Percentiles rank a stretch among this genome's conserved stretches.
Evolutionary conservation across 768 basidiomycete genomes (phyloP).

Genomic region (Stropharia rugosoannulata): DNA sequence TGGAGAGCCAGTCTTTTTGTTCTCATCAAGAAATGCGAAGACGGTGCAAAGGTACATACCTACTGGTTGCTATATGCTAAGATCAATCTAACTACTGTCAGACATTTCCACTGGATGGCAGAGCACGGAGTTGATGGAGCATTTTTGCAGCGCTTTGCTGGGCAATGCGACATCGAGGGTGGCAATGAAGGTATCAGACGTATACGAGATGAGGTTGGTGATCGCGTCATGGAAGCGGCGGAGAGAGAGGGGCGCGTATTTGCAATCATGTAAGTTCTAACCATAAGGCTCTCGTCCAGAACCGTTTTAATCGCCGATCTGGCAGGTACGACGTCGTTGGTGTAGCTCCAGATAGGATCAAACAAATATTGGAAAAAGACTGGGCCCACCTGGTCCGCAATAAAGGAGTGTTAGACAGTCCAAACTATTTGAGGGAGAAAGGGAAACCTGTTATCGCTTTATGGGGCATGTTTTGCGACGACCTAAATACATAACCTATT

Average conservation of each 20-base stretch:
- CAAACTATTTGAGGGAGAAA: conserved; percentile 70
- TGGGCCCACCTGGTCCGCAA: conserved; percentile 70
- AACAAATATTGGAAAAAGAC: conserved; percentile 64
- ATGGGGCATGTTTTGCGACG: conserved; percentile 49
- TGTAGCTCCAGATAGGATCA: conserved; percentile 70
- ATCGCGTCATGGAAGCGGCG: conserved; percentile 71
- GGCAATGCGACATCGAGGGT: conserved; percentile 59
- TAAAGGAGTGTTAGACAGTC: conserved; percentile 64
- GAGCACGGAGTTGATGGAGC: conserved; percentile 77
- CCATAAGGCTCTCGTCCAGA: background rate
- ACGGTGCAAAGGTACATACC: conserved; percentile 58
- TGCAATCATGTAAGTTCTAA: conserved; percentile 70
- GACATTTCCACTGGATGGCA: conserved; percentile 86
- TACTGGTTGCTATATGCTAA: background rate
- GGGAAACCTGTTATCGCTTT: conserved; percentile 71
- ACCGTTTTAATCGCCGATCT: background rate
- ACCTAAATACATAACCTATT: conserved; percentile 1
- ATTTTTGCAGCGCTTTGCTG: conserved; percentile 77
- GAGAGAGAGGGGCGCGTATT: conserved; percentile 81
- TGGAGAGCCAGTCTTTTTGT: conserved; percentile 66
- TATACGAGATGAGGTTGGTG: conserved; percentile 72
- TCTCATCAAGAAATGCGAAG: conserved; percentile 75
- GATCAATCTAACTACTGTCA: conserved; percentile 15
- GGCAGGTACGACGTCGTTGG: conserved; percentile 82
- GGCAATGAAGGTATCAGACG: conserved; percentile 56